Conservation (phyloP, 257 asterid species). For the Ballota nigra region DNA sequence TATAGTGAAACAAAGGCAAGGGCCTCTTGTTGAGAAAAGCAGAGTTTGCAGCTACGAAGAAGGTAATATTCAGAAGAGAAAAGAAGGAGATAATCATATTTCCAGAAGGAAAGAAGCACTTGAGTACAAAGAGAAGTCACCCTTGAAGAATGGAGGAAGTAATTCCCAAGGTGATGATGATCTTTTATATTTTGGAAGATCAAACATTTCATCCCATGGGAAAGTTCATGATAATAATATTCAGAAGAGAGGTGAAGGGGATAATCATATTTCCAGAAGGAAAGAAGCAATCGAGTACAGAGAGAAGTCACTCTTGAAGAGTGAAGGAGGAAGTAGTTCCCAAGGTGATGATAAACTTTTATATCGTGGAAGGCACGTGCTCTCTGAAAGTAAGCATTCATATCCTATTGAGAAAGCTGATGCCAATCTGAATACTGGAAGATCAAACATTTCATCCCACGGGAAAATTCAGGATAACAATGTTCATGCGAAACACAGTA, state of each 20-base stretch:
- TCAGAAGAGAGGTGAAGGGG: slow-evolving; percentile 37
- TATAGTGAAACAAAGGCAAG: slow-evolving; percentile 37
- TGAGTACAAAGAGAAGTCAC: slow-evolving; percentile 30
- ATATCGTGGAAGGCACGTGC: slow-evolving; percentile 33
- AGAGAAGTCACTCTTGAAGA: slow-evolving; percentile 33
- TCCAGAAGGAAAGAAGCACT: slow-evolving; percentile 35
- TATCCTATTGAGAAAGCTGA: slow-evolving; percentile 32
- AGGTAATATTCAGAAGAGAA: slow-evolving; percentile 26
- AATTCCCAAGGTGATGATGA: slow-evolving; percentile 3
- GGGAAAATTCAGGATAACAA: slow-evolving; percentile 31
- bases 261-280: slow-evolving; percentile 32
- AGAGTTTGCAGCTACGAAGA: slow-evolving; percentile 31
- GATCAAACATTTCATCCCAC: slow-evolving; percentile 40
- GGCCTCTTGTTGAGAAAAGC: slow-evolving; percentile 35
- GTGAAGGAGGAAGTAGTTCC: slow-evolving; percentile 38
- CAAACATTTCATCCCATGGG: slow-evolving; percentile 15
- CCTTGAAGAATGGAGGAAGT: slow-evolving; percentile 35
- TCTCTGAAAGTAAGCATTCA: slow-evolving; percentile 34
- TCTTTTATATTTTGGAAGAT: not conserved
- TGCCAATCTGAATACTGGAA: slow-evolving; percentile 34
- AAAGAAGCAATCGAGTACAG: slow-evolving; percentile 29
- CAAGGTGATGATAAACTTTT: slow-evolving; percentile 29
- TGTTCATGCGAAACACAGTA: slow-evolving; percentile 29
- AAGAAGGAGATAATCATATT: slow-evolving; percentile 32
- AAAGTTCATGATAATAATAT: slow-evolving; percentile 25